phyloP scores from a whole-genome alignment of 2,329 filamentous ascomycete species.

The Myriosclerotinia duriaeana region DNA sequence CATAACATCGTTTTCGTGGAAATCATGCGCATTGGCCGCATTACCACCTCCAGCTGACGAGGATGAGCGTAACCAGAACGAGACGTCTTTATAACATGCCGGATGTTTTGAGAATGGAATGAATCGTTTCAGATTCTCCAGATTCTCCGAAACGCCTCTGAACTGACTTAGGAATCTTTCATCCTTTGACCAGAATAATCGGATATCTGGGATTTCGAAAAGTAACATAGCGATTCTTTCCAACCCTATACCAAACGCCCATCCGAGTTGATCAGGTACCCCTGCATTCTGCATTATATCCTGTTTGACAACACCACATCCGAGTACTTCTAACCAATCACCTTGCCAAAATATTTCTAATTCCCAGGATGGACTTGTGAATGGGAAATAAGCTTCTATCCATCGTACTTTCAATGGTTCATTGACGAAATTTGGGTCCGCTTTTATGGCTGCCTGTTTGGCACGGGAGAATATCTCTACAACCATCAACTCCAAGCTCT shows the following conservation, averaged over 20 bases:
- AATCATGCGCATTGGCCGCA: constrained; percentile 48
- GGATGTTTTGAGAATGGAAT: constrained; percentile 90
- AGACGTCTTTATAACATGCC: constrained; percentile 84
- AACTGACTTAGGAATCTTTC: constrained; percentile 86
- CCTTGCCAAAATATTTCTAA: constrained; percentile 92
- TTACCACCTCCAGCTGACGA: constrained; percentile 49
- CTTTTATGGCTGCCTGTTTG: constrained; percentile 58
- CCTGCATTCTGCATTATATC: constrained; percentile 75
- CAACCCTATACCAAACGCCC: constrained; percentile 93
- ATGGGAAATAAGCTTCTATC: constrained; percentile 97
- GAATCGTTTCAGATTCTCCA: constrained; percentile 60
- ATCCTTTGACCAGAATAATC: constrained; percentile 92
- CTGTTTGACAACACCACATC: constrained; percentile 88
- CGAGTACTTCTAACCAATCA: constrained; percentile 93
- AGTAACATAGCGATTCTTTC: constrained; percentile 97
- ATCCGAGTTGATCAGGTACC: constrained; percentile 74
- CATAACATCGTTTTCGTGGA: constrained; percentile 98
- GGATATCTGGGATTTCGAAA: constrained; percentile 93
- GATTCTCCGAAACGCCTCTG: constrained; percentile 55
- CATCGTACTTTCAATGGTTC: constrained; percentile 85
- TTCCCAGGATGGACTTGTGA: constrained; percentile 94
- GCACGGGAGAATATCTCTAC: constrained; percentile 84
- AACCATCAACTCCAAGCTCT: constrained; percentile 84
- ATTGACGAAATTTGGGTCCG: constrained; percentile 51
- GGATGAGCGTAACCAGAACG: constrained; percentile 75